Evolutionary conservation across 2,329 filamentous ascomycete species (phyloP), one percentile per base, ranked within the genome.

Genomic region (Sphaerulina musiva): DNA sequence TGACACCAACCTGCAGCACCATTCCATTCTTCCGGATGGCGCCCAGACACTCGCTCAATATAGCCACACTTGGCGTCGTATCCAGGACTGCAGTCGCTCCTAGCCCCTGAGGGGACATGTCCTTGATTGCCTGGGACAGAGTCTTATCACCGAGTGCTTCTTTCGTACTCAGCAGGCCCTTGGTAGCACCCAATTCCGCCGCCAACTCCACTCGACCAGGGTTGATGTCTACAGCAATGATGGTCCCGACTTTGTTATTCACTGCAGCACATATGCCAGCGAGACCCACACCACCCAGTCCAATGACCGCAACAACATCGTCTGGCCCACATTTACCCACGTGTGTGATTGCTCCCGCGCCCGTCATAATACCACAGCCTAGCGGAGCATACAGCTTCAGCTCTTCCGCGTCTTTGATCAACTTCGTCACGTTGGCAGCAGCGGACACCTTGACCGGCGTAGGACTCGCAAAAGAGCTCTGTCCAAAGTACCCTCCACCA

Each of bases 181-280:
- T 45, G 6, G 74, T 77, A 2, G 77, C 77, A 23, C 77, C 77
- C 10, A 77, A 66, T 39, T 69, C 66, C 17, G 62, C 69, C 0
- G 76, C 76, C 20, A 78, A 58, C 23, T 70, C 67, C 10, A 79
- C 65, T 17, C 74, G 68, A 4, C 62, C 61, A 6, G 70, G 63
- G 10, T 76, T 68, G 8, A 77, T 64, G 56, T 79, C 77, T 6
- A 78, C 69, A 4, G 71, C 76, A 8, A 79, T 72, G 48, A 79
- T 70, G 45, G 58, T 62, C 39, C 61, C 60, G 2, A 64, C 65
- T 6, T 61, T 62, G 1, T 64, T 40, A 36, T 65, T 50, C 23
- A 68, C 69, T 1, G 72, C 67, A 1, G 72, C 72, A 66, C 73
- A 72, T 6, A 75, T 56, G 0, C 72, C 74, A 0, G 68, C 66